phyloP scores from a whole-genome alignment of 2,329 filamentous ascomycete genomes.

The Aspergillus quadricinctus region DNA sequence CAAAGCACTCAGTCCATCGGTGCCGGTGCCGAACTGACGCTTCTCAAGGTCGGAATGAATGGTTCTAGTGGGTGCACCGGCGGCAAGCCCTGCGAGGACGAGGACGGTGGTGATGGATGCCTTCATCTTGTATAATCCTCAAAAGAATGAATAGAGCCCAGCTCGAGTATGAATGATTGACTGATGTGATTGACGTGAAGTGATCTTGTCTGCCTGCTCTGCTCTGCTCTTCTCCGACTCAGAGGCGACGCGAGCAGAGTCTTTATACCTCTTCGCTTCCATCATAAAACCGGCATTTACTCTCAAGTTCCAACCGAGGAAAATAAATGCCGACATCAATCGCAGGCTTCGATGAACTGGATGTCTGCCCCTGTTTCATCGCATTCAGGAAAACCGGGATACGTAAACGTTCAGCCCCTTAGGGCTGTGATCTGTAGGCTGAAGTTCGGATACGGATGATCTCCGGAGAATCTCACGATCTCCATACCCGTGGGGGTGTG shows the following conservation, averaged over 20 bases:
- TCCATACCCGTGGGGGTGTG: neutral
- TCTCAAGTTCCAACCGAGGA: neutral
- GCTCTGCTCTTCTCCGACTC: no score
- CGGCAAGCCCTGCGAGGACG: constrained; percentile 18
- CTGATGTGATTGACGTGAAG: neutral
- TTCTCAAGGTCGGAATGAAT: constrained; percentile 9
- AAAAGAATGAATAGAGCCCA: constrained; percentile 11
- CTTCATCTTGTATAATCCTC: constrained; percentile 17
- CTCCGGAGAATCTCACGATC: neutral
- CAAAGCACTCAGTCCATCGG: constrained; percentile 8
- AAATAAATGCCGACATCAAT: neutral
- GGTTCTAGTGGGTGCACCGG: constrained; percentile 18
- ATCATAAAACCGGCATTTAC: neutral
- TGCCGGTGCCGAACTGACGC: constrained; percentile 14
- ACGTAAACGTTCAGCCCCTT: neutral
- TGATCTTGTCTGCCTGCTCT: no score
- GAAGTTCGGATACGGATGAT: neutral
- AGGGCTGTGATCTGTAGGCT: neutral
- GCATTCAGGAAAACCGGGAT: neutral
- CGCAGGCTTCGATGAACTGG: neutral
- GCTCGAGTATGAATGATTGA: constrained; percentile 9
- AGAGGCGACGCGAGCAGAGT: neutral
- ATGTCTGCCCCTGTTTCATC: neutral
- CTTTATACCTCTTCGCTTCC: neutral
- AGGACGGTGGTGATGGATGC: constrained; percentile 17